These are phyloP conservation scores for Buddleja alternifolia DNA, from an alignment of 257 asterid genomes.

Conservation along the genomic window DNA sequence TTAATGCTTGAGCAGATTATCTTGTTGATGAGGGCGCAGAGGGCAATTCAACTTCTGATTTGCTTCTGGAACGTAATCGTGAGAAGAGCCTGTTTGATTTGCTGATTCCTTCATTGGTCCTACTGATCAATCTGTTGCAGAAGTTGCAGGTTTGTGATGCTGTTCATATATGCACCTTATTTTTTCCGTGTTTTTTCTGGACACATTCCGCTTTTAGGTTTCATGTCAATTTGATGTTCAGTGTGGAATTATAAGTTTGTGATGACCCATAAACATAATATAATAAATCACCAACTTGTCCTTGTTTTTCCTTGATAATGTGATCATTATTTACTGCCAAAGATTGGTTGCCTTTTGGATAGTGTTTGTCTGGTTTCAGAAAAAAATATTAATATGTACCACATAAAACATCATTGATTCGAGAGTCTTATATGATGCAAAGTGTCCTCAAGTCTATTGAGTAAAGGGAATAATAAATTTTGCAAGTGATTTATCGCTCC, in stretches of 20 bases:
- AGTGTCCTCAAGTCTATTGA: not conserved
- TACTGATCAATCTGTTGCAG: conserved; percentile 83
- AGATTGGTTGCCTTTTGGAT: too few species aligned
- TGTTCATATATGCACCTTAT: not conserved
- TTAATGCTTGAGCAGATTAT: conserved; percentile 66
- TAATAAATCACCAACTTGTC: too few species aligned
- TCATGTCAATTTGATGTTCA: conserved; percentile 16
- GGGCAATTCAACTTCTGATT: conserved; percentile 87
- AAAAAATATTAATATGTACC: not conserved
- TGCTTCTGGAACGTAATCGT: conserved; percentile 89
- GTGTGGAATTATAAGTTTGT: not conserved
- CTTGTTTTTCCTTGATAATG: conserved; percentile 12
- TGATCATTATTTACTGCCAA: not conserved
- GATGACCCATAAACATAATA: not conserved
- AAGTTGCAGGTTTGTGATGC: conserved; percentile 65
- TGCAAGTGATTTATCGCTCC: conserved; percentile 14
- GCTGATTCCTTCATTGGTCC: conserved; percentile 78
- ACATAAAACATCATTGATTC: not conserved
- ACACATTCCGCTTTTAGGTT: conserved; percentile 8
- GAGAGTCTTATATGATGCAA: not conserved
- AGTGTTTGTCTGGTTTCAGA: conserved; percentile 6
- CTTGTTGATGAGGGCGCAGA: conserved; percentile 97
- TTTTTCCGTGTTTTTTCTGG: not conserved
- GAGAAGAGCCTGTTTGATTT: conserved; percentile 87
- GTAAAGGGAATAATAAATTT: conserved; percentile 13